These are phyloP conservation scores for Cutaneotrichosporon cavernicola DNA, from an alignment of 1,284 basidiomycete genomes.

Conservation along the genomic window DNA sequence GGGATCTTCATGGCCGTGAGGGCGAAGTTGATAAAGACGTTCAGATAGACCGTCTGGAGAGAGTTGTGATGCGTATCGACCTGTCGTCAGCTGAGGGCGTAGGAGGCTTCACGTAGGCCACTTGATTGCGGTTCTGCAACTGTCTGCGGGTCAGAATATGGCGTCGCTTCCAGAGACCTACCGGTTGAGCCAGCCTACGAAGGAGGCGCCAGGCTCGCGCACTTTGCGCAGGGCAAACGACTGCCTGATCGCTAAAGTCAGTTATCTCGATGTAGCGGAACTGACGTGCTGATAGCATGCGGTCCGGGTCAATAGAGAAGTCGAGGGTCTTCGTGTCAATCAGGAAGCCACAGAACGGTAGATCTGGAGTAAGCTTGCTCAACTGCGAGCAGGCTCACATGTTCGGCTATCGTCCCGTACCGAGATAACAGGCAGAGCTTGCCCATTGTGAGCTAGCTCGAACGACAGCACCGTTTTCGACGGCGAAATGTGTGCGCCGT, in stretches of 20 bases:
- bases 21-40: conserved; percentile 84
- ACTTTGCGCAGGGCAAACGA: conserved; percentile 46
- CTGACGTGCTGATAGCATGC: conserved; percentile 64
- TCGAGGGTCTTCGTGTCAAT: conserved; percentile 74
- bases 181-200: conserved; percentile 50
- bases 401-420: conserved; percentile 19
- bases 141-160: conserved; percentile 30
- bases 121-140: conserved; percentile 52
- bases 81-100: conserved; percentile 28
- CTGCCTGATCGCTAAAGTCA: conserved; percentile 43
- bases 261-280: conserved; percentile 13
- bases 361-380: conserved; percentile 57
- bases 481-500: conserved; percentile 83
- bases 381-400: conserved; percentile 10
- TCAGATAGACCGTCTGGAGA: conserved; percentile 64
- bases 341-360: conserved; percentile 85
- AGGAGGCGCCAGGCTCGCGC: conserved; percentile 36
- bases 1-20: conserved; percentile 85
- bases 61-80: conserved; percentile 74
- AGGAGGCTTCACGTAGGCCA: conserved; percentile 41
- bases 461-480: conserved; percentile 76
- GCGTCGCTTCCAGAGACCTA: conserved; percentile 7
- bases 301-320: conserved; percentile 68
- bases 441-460: conserved; percentile 31
- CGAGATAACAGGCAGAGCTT: conserved; percentile 29